Evolutionary conservation across 2,329 filamentous ascomycete species (phyloP).

Genomic region (Fusarium luffae): DNA sequence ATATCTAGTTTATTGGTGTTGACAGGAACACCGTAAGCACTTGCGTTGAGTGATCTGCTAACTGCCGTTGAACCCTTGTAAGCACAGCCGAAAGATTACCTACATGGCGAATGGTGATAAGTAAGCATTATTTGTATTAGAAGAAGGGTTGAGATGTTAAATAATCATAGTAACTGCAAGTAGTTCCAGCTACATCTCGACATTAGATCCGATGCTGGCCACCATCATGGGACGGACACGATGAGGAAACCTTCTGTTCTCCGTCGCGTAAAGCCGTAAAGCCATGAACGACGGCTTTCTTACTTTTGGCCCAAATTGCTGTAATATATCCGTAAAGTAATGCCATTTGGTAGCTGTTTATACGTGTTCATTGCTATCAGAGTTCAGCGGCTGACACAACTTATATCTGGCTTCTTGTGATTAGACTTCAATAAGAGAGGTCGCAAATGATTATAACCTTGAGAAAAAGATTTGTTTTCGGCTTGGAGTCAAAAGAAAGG

Average conservation of each 20-base stretch:
- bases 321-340: background rate
- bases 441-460: background rate
- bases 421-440: background rate
- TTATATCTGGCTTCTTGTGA: background rate
- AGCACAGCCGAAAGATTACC: background rate
- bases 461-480: background rate
- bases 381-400: background rate
- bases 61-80: constrained; percentile 1
- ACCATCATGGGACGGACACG: background rate
- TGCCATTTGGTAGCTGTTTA: background rate
- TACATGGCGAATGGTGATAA: background rate
- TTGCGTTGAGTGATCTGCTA: background rate
- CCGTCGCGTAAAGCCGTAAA: background rate
- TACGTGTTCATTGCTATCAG: background rate
- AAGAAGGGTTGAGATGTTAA: background rate
- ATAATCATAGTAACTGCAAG: too few species aligned
- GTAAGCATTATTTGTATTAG: background rate
- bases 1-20: constrained; percentile 7
- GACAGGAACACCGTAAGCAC: background rate
- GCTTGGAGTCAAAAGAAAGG: background rate
- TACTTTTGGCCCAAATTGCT: background rate
- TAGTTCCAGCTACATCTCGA: background rate
- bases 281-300: background rate
- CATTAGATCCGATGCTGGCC: background rate
- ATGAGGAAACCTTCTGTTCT: background rate